Base-by-base conservation (phyloP, 495 filamentous ascomycete genomes). In the Melanomma pulvis-pyrius region DNA sequence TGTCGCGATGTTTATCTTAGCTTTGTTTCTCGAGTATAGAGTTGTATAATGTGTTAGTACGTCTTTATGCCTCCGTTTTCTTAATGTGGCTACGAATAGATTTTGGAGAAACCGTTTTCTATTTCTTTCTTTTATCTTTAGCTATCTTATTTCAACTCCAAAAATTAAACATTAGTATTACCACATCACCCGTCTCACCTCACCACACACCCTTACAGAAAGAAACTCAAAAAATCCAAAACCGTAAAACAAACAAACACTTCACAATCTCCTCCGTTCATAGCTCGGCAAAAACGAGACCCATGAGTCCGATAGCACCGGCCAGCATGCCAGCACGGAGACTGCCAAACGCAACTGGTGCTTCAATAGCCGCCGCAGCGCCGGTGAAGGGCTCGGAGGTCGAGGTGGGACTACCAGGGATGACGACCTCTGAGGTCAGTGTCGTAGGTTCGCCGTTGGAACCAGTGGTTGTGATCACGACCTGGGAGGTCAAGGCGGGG, bases 281-380 rank as follows among this genome's bases (percentile, higher is more conserved):
- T 9, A 68, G 29, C 59, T 68, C 65, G 0, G 59, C 59, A 59
- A 68, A 68, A n/a, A 68, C 52, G 6, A 68, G 29, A 1, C 65
- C 65, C 65, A 68, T 68, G 22, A 68, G 2, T 15, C 65, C 65
- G 22, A 63, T 63, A 1, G 24, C 59, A 1, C 65, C 59, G 11
- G 49, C 65, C 34, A 68, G 7, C 19, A 59, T 1, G 1, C 24
- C 59, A 5, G 53, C 44, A n/a, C 59, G 21, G 8, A 29, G 24
- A 46, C 22, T 50, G 12, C 57, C 49, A 50, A 56, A 68, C 13
- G 30, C 52, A 1, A 44, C 55, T 1, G 61, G 61, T 1, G 39
- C 47, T 47, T 61, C 63, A 24, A 67, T 25, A 28, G 39, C 41
- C n/a, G 44, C 58, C 22, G 58, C 65, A 1, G 49, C 65, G 28